Conservation (phyloP, 2,329 filamentous ascomycete genomes). For the Arthroderma sp. region DNA sequence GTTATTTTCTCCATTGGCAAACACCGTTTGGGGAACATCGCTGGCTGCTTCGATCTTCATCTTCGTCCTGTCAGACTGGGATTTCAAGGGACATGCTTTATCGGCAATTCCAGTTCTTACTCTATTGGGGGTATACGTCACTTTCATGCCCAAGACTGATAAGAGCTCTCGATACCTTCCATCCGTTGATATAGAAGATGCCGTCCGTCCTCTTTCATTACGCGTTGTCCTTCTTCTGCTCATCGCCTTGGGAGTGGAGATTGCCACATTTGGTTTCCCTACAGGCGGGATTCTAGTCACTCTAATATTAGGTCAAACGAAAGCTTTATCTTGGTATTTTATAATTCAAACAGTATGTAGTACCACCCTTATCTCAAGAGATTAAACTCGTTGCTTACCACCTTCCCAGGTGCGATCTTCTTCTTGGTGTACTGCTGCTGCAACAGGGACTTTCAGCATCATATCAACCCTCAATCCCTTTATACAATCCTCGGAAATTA, state of each 20-base stretch:
- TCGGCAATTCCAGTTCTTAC: conserved; percentile 21
- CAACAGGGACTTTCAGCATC: conserved; percentile 6
- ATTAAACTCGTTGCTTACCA: background rate
- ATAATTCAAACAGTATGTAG: conserved; percentile 10
- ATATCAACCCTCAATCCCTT: conserved; percentile 7
- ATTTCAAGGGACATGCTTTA: conserved; percentile 16
- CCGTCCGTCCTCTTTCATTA: conserved; percentile 5
- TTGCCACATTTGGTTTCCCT: conserved; percentile 3
- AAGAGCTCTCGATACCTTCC: conserved; percentile 1
- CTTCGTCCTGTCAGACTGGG: conserved; percentile 22
- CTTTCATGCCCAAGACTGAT: conserved; percentile 10
- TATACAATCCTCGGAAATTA: conserved; percentile 3
- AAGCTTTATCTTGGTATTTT: conserved; percentile 10
- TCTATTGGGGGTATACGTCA: conserved; percentile 23
- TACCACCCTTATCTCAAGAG: background rate
- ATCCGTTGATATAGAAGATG: conserved; percentile 4
- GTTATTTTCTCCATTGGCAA: conserved; percentile 13
- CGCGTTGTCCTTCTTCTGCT: conserved; percentile 5
- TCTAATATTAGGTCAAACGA: background rate
- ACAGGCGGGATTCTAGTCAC: background rate
- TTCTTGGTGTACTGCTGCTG: conserved; percentile 7
- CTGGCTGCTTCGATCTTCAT: conserved; percentile 18
- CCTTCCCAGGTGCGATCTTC: background rate
- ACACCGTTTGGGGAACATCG: conserved; percentile 17
- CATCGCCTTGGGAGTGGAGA: conserved; percentile 2